phyloP scores from a whole-genome alignment of 2,329 filamentous ascomycete genomes.

The Arthrobotrys sphaeroides region DNA sequence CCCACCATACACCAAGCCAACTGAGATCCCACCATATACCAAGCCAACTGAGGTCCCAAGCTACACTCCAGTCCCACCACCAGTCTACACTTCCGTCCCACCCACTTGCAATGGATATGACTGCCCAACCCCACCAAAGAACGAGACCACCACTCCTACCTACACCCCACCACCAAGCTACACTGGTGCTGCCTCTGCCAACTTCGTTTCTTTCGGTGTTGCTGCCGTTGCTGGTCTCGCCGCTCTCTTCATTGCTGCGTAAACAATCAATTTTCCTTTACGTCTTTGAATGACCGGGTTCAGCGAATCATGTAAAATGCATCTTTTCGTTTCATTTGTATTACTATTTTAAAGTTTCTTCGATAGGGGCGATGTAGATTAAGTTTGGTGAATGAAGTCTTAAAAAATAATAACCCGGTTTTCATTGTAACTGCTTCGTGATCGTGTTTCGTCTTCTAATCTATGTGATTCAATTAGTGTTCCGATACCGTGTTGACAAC shows the following conservation, averaged over 20 bases:
- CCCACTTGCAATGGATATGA: not conserved
- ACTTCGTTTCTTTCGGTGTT: conserved; percentile 52
- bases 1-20: not conserved
- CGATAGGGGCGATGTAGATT: conserved; percentile 52
- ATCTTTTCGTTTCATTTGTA: conserved; percentile 51
- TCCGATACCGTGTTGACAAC: not conserved
- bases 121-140: conserved; percentile 24
- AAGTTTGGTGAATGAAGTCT: conserved; percentile 53
- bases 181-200: conserved; percentile 50
- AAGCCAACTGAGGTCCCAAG: not conserved
- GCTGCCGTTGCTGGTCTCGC: conserved; percentile 50
- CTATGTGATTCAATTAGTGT: not conserved
- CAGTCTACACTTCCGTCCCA: conserved; percentile 3
- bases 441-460: not conserved
- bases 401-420: conserved; percentile 19
- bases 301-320: conserved; percentile 53
- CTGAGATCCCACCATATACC: conserved; percentile 9
- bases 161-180: conserved; percentile 52
- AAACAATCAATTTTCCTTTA: conserved; percentile 48
- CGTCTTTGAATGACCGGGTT: conserved; percentile 53
- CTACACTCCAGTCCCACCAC: conserved; percentile 25
- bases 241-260: conserved; percentile 53
- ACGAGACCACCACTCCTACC: conserved; percentile 28
- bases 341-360: conserved; percentile 53
- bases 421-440: not conserved